Percentiles rank a stretch among this genome's conserved stretches.
These are phyloP conservation scores for Aureobasidium sp. DNA, from an alignment of 2,329 filamentous ascomycete genomes.

Conservation along the genomic window DNA sequence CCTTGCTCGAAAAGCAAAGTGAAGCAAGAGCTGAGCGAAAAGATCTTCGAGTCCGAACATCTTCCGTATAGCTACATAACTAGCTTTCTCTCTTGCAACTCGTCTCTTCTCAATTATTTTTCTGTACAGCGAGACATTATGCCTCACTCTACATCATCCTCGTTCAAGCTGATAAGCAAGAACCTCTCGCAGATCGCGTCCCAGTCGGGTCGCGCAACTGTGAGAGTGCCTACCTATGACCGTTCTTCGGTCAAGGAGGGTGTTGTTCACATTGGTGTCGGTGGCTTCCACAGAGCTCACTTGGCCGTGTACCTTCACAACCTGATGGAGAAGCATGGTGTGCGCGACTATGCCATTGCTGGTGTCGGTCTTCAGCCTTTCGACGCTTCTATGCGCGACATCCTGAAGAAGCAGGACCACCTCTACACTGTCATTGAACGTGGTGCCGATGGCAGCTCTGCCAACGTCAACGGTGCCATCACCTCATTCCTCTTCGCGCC, in stretches of 20 bases:
- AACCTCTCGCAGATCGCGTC: conserved; percentile 34
- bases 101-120: neutral
- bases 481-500: conserved; percentile 47
- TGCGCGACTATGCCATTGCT: conserved; percentile 45
- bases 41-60: conserved; percentile 1
- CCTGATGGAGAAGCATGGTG: conserved; percentile 41
- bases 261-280: conserved; percentile 49
- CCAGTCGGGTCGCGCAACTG: conserved; percentile 15
- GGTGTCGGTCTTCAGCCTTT: conserved; percentile 47
- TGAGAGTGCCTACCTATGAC: conserved; percentile 39
- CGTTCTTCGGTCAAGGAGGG: conserved; percentile 44
- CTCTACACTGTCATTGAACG: conserved; percentile 50
- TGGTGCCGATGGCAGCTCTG: conserved; percentile 43
- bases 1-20: conserved; percentile 6
- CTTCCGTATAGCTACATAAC: conserved; percentile 4
- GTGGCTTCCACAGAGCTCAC: conserved; percentile 50
- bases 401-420: conserved; percentile 42
- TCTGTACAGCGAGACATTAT: conserved; percentile 24
- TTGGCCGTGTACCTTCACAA: conserved; percentile 47
- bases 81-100: neutral
- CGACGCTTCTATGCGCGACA: conserved; percentile 47
- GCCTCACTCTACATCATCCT: conserved; percentile 24
- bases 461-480: conserved; percentile 47
- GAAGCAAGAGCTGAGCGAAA: conserved; percentile 1
- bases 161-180: conserved; percentile 35